Percentiles rank a stretch among this genome's conserved stretches.
Evolutionary conservation across 306 rosid species (phyloP).

Genomic region (Dalbergia cultrata): DNA sequence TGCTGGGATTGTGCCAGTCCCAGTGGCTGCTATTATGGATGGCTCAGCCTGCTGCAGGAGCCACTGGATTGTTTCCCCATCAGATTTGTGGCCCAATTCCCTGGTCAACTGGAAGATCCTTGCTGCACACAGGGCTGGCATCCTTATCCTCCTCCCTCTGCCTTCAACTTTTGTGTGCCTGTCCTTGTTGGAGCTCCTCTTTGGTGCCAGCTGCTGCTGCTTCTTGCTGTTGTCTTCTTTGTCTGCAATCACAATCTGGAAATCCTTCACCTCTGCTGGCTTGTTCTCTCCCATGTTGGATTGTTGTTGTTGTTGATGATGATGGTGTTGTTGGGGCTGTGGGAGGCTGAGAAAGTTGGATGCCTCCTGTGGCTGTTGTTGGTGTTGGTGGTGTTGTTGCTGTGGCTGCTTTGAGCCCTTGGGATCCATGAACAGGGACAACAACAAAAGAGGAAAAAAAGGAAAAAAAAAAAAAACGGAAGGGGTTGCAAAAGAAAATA

Average conservation of each 20-base stretch:
- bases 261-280: constrained; percentile 74
- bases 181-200: constrained; percentile 92
- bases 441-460: too few relatives aligned
- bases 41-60: constrained; percentile 93
- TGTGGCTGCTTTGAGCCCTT: constrained; percentile 79
- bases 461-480: background rate
- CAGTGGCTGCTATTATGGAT: constrained; percentile 88
- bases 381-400: too few relatives aligned
- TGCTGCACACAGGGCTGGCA: constrained; percentile 97
- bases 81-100: constrained; percentile 97
- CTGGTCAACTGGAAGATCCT: constrained; percentile 91
- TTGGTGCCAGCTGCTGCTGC: constrained; percentile 62
- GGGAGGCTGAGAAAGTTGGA: constrained; percentile 72
- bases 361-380: constrained; percentile 39
- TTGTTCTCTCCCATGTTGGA: constrained; percentile 76
- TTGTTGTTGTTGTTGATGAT: constrained; percentile 41
- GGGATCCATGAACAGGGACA: constrained; percentile 88
- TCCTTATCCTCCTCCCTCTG: constrained; percentile 92
- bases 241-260: constrained; percentile 75
- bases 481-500: background rate
- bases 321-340: constrained; percentile 39
- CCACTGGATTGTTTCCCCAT: constrained; percentile 99
- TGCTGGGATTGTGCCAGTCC: constrained; percentile 91
- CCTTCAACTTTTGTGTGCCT: constrained; percentile 98
- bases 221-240: constrained; percentile 71